phyloP scores from a whole-genome alignment of 2,329 filamentous ascomycete genomes.

The Trichoderma sp. region DNA sequence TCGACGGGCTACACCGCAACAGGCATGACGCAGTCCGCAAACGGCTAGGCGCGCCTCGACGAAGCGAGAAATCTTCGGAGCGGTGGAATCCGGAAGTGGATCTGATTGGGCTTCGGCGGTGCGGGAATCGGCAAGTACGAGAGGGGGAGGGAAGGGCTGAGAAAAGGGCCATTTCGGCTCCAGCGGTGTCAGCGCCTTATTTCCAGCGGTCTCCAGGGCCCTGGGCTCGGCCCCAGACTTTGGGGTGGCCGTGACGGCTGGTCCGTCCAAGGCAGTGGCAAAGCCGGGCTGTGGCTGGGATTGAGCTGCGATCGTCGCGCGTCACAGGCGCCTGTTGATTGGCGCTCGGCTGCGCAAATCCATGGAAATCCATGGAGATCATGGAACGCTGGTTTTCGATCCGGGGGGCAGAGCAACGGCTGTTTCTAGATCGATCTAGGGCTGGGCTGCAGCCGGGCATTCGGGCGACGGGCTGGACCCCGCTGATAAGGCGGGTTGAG shows the following conservation, averaged over 20 bases:
- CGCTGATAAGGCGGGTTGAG: neutral
- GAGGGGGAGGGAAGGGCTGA: neutral
- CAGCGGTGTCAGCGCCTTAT: neutral
- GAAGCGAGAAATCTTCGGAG: conserved; percentile 41
- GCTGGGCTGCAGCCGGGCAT: neutral
- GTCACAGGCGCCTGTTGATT: conserved; percentile 14
- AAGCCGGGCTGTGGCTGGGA: neutral
- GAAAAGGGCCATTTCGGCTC: neutral
- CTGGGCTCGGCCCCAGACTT: neutral
- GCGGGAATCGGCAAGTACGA: conserved; percentile 31
- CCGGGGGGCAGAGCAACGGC: conserved; percentile 7
- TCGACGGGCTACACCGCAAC: neutral
- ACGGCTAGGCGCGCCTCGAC: neutral
- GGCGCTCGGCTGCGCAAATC: neutral
- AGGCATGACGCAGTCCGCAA: conserved; percentile 29
- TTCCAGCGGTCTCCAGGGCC: too few species aligned
- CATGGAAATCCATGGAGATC: neutral
- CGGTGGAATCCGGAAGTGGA: conserved; percentile 24
- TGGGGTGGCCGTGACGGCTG: conserved; percentile 8
- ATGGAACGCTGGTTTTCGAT: neutral
- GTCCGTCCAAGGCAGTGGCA: conserved; percentile 20
- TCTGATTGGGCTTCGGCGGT: conserved; percentile 36
- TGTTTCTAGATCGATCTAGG: conserved; percentile 23
- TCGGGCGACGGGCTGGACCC: neutral
- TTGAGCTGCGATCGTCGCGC: neutral